Evolutionary conservation across 768 basidiomycete genomes (phyloP).

Genomic region (Mycena metata): DNA sequence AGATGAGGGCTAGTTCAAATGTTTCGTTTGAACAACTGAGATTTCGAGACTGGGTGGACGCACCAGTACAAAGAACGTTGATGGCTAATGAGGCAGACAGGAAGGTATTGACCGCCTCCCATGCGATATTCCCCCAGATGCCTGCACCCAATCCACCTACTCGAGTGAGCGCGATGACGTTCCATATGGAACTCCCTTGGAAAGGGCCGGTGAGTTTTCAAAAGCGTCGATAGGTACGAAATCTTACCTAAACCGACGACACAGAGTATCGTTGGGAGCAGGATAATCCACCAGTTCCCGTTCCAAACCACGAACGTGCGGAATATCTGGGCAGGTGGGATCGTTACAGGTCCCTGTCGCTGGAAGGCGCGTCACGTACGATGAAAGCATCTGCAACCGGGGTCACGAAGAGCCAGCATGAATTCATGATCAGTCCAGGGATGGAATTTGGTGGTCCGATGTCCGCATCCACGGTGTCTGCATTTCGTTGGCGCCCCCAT

Average conservation of each 20-base stretch:
- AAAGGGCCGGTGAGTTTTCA: not conserved
- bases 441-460: not conserved
- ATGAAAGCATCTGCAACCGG: conserved; percentile 5
- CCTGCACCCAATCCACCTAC: not conserved
- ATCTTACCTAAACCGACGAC: not conserved
- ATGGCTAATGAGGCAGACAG: not conserved
- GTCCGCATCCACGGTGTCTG: not conserved
- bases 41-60: too few relatives aligned
- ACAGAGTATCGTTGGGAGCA: not conserved
- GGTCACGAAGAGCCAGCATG: conserved; percentile 4
- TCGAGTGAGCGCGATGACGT: not conserved
- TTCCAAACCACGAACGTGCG: conserved; percentile 9
- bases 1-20: too few relatives aligned
- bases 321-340: not conserved
- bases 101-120: not conserved
- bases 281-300: not conserved
- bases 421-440: not conserved
- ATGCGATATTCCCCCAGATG: not conserved
- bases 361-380: not conserved
- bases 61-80: too few relatives aligned
- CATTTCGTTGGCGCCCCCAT: too few relatives aligned
- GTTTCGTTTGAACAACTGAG: too few relatives aligned
- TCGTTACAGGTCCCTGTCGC: not conserved
- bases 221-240: not conserved
- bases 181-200: conserved; percentile 1